A percentile compares a stretch with the other conserved stretches of the same genome.
Conservation (phyloP, 1,284 basidiomycete genomes). For the Melampsora occidentalis region DNA sequence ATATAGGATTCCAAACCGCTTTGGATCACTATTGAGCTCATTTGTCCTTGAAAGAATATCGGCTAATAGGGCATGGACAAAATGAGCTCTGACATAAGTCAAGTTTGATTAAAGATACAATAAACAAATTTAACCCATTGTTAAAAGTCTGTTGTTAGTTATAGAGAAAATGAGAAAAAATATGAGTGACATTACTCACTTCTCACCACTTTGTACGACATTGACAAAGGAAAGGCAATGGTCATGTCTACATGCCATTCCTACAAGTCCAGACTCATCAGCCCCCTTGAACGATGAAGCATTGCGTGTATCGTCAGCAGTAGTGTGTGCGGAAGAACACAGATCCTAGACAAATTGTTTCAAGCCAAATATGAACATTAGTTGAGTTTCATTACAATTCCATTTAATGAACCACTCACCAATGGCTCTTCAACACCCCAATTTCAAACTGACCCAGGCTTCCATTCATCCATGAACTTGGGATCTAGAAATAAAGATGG, state of each 20-base stretch:
- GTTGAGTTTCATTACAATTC: too few relatives aligned
- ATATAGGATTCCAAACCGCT: constrained; percentile 6
- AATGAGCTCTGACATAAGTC: too few relatives aligned
- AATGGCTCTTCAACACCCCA: background rate
- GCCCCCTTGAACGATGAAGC: constrained; percentile 7
- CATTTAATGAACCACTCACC: background rate
- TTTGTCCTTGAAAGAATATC: too few relatives aligned
- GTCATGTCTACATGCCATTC: constrained; percentile 7
- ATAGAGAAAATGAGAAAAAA: background rate
- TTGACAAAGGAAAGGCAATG: background rate
- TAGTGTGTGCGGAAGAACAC: constrained; percentile 15
- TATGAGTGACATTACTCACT: background rate
- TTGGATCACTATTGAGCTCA: background rate
- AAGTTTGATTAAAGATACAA: too few relatives aligned
- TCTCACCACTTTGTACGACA: too few relatives aligned
- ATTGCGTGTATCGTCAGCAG: background rate
- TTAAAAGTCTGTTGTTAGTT: background rate
- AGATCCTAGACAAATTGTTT: background rate
- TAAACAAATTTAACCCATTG: too few relatives aligned
- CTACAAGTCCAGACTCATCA: constrained; percentile 22
- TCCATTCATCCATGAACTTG: too few relatives aligned
- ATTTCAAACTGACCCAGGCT: background rate
- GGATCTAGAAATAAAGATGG: background rate
- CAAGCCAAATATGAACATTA: too few relatives aligned
- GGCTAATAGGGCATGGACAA: too few relatives aligned